Percentiles rank a stretch among this genome's conserved stretches.
Evolutionary conservation across 495 filamentous ascomycete species (phyloP).

Genomic region (Penicillium steckii): DNA sequence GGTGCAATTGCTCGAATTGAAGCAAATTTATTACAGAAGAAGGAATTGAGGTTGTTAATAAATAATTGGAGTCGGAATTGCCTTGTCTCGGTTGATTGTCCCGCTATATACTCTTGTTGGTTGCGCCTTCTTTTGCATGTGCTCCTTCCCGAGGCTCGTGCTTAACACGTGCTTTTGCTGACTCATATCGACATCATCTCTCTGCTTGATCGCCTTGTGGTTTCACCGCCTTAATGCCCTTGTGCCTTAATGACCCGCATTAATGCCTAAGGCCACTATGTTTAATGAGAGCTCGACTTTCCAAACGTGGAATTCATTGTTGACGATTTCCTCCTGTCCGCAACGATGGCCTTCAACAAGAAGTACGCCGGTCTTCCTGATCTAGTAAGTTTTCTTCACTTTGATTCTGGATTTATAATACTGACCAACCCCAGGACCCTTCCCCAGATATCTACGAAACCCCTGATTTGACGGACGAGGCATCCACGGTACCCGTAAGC

Average conservation of each 20-base stretch:
- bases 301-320: slow-evolving; percentile 9
- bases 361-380: slow-evolving; percentile 89
- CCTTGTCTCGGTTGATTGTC: slow-evolving; percentile 1
- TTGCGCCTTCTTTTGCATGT: slow-evolving; percentile 13
- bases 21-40: not conserved
- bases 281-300: slow-evolving; percentile 2
- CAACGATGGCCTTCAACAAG: slow-evolving; percentile 48
- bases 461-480: slow-evolving; percentile 84
- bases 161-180: slow-evolving; percentile 26
- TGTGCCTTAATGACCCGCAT: no score
- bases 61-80: not conserved
- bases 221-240: not conserved
- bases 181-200: slow-evolving; percentile 7
- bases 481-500: slow-evolving; percentile 73
- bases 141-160: slow-evolving; percentile 19
- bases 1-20: not conserved
- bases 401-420: not conserved
- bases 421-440: slow-evolving; percentile 60
- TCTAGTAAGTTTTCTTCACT: slow-evolving; percentile 54
- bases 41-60: not conserved
- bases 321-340: slow-evolving; percentile 13
- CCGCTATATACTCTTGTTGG: slow-evolving; percentile 9
- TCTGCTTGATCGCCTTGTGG: not conserved
- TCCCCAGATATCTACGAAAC: slow-evolving; percentile 96
- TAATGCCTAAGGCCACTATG: slow-evolving; percentile 5